Percentiles rank a stretch among this genome's conserved stretches.
These are phyloP conservation scores for Evansstolkia leycettana DNA, from an alignment of 495 filamentous ascomycete genomes.

Conservation along the genomic window DNA sequence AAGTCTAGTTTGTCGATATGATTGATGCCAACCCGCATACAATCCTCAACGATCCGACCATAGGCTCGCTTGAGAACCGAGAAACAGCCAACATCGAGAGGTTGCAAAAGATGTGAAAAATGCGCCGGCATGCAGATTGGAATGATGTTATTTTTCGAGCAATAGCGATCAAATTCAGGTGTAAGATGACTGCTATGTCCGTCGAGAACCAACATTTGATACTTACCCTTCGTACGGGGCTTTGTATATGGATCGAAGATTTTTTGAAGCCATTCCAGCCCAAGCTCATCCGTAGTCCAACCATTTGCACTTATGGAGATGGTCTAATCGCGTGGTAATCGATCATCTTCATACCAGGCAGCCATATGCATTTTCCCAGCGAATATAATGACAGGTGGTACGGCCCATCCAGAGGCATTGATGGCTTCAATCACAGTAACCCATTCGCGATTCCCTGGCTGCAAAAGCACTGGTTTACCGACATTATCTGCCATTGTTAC, in stretches of 20 bases:
- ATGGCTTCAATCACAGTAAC: background rate
- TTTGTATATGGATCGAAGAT: conserved; percentile 7
- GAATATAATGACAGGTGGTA: conserved; percentile 3
- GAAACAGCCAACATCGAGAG: conserved; percentile 18
- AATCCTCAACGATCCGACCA: conserved; percentile 4
- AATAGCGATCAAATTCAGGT: conserved; percentile 11
- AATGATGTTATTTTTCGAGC: conserved; percentile 8
- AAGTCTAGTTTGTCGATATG: conserved; percentile 7
- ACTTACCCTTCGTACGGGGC: conserved; percentile 2
- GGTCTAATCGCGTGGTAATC: conserved; percentile 1
- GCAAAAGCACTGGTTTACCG: background rate
- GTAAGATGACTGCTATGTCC: conserved; percentile 13
- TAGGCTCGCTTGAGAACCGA: conserved; percentile 11
- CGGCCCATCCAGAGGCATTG: background rate
- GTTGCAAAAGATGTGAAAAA: conserved; percentile 15
- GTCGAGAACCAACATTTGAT: conserved; percentile 17
- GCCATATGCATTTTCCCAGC: background rate
- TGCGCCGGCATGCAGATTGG: conserved; percentile 13
- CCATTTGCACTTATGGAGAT: conserved; percentile 5
- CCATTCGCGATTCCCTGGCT: too few relatives aligned
- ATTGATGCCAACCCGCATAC: conserved; percentile 4
- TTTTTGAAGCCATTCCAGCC: conserved; percentile 8
- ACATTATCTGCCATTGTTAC: conserved; percentile 1
- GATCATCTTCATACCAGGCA: conserved; percentile 2
- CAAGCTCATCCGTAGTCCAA: conserved; percentile 6